Base-by-base conservation (phyloP, 2,329 filamentous ascomycete species). In the Coniochaeta sp. region DNA sequence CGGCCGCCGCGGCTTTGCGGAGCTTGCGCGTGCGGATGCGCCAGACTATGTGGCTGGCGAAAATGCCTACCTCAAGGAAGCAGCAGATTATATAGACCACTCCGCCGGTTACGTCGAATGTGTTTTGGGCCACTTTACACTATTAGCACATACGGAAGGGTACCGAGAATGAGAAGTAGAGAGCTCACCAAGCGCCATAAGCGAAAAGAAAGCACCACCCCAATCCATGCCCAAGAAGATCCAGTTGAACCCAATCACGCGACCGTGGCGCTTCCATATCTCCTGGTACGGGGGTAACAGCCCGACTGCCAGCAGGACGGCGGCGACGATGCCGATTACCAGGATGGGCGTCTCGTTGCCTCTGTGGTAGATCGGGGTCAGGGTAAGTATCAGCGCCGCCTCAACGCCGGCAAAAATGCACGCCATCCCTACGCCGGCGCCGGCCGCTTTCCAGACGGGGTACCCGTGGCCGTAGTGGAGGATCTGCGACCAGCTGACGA, bases 221-320 rank as follows among this genome's bases (percentile, higher is more conserved):
- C 75, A 83, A 58, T 86, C 83, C 57, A 85, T 79, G 0, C 67
- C 65, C 3, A 86, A 63, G 57, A 86, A 86, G 13, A 80, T 32
- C 58, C 65, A 71, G 73, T 81, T 82, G 51, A 85, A 77, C 0
- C 82, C 83, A 27, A 84, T 71, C 2, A 85, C 81, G 22, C 81
- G 71, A 0, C 83, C 82, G 49, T 73, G 71, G 12, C 81, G 70
- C 62, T 85, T 85, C 69, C 76, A 82, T 1, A 84, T 67, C 61
- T 86, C 82, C 51, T 75, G 75, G 57, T 83, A 86, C 0, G 81
- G 81, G 2, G 81, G 78, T 5, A 86, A 58, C 12, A 86, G 65
- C 1, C 83, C 83, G 2, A 68, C 61, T 2, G 74, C 74, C 6
- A 86, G 71, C 6, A 85, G 69, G 9, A 84, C 66, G 2, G 79